A percentile compares a stretch with the other conserved stretches of the same genome.
These are phyloP conservation scores for Fraxinus platypoda DNA, from an alignment of 305 asterid genomes.

Conservation along the genomic window DNA sequence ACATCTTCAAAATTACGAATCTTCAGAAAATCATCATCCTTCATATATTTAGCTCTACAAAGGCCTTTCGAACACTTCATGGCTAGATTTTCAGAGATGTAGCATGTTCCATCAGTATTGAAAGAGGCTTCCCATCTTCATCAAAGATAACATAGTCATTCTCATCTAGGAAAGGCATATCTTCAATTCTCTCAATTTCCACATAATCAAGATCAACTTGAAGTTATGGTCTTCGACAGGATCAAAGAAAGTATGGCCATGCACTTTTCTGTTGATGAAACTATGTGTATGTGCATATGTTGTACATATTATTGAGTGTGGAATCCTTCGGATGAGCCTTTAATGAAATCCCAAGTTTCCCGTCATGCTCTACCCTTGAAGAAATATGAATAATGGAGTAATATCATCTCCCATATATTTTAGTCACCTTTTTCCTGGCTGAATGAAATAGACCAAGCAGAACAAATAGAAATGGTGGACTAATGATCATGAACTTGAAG, in stretches of 20 bases:
- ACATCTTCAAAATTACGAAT: constrained; percentile 22
- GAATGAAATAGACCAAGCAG: too few relatives aligned
- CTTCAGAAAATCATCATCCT: constrained; percentile 40
- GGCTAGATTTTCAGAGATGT: constrained; percentile 72
- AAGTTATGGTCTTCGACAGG: constrained; percentile 65
- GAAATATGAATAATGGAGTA: too few relatives aligned
- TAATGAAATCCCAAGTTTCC: too few relatives aligned
- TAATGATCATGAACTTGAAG: too few relatives aligned
- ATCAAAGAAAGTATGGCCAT: constrained; percentile 77
- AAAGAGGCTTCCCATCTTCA: constrained; percentile 54
- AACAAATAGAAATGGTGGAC: too few relatives aligned
- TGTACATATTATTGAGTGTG: constrained; percentile 45
- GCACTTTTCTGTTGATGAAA: constrained; percentile 61
- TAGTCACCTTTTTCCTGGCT: too few relatives aligned
- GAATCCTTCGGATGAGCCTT: too few relatives aligned
- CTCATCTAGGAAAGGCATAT: constrained; percentile 62
- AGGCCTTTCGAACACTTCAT: constrained; percentile 56
- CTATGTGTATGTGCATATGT: constrained; percentile 27
- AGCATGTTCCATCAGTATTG: constrained; percentile 88
- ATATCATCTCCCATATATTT: too few relatives aligned
- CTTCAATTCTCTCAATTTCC: constrained; percentile 44
- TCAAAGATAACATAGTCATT: constrained; percentile 35
- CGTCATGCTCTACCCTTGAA: too few relatives aligned
- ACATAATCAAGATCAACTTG: constrained; percentile 53
- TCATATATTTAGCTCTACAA: constrained; percentile 32